Percentiles rank a stretch among this genome's conserved stretches.
These are phyloP conservation scores for Cytospora mali DNA, from an alignment of 2,329 filamentous ascomycete species.

Conservation along the genomic window DNA sequence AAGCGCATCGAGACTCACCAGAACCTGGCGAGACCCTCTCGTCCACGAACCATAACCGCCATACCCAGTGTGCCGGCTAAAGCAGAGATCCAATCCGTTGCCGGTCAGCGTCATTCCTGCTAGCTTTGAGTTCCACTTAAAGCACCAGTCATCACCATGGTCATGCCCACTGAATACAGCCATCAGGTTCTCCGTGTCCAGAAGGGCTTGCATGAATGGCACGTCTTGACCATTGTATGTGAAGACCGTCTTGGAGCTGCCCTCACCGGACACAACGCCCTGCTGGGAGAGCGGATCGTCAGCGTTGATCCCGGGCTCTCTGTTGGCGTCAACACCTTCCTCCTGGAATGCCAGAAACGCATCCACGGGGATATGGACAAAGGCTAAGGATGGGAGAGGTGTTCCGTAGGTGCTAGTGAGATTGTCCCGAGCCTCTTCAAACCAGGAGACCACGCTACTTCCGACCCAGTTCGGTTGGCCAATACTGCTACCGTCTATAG, in stretches of 20 bases:
- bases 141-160: slow-evolving; percentile 64
- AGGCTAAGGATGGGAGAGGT: slow-evolving; percentile 48
- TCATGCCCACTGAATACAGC: slow-evolving; percentile 68
- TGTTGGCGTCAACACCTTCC: slow-evolving; percentile 40
- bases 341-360: slow-evolving; percentile 36
- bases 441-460: slow-evolving; percentile 48
- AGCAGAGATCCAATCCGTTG: slow-evolving; percentile 45
- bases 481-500: slow-evolving; percentile 28
- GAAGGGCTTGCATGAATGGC: slow-evolving; percentile 65
- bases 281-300: slow-evolving; percentile 46
- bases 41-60: slow-evolving; percentile 69
- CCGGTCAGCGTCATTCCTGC: slow-evolving; percentile 36
- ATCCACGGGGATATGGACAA: slow-evolving; percentile 51
- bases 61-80: slow-evolving; percentile 68
- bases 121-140: slow-evolving; percentile 45
- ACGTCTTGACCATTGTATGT: slow-evolving; percentile 54
- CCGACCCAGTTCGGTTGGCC: slow-evolving; percentile 48
- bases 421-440: slow-evolving; percentile 39
- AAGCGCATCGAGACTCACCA: slow-evolving; percentile 48
- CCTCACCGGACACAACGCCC: slow-evolving; percentile 48
- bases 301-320: slow-evolving; percentile 50
- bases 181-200: slow-evolving; percentile 56
- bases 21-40: slow-evolving; percentile 61
- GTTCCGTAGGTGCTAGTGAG: slow-evolving; percentile 35
- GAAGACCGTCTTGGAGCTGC: slow-evolving; percentile 42